Evolutionary conservation across 169 alveolate species (phyloP).

Genomic region (Babesia caballi): DNA sequence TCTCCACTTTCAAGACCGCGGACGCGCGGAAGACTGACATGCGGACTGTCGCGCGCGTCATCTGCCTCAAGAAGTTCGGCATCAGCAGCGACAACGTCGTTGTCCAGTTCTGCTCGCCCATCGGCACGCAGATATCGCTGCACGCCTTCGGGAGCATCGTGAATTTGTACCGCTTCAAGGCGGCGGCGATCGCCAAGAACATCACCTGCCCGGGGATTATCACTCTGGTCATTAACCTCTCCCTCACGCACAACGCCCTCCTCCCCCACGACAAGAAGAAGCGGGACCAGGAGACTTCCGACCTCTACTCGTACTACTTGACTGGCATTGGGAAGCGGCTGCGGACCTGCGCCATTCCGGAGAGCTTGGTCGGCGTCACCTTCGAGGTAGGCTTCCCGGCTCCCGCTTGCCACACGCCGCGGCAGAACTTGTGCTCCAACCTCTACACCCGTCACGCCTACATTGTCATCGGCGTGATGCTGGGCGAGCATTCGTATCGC

Average conservation of each 20-base stretch:
- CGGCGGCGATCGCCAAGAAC: slow-evolving; percentile 42
- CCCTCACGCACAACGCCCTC: slow-evolving; percentile 37
- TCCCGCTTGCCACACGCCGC: too few relatives aligned
- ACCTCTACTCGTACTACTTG: slow-evolving; percentile 37
- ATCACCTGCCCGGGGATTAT: slow-evolving; percentile 68
- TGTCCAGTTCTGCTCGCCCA: slow-evolving; percentile 51
- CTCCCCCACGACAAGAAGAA: neutral
- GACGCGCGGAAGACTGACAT: slow-evolving; percentile 46
- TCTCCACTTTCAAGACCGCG: slow-evolving; percentile 38
- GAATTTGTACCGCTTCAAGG: slow-evolving; percentile 33
- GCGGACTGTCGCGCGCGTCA: slow-evolving; percentile 52
- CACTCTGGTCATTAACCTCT: slow-evolving; percentile 49
- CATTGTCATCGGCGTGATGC: slow-evolving; percentile 42
- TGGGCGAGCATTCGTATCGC: neutral
- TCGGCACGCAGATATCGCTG: slow-evolving; percentile 34
- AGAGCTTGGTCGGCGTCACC: slow-evolving; percentile 9
- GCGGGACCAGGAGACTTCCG: neutral
- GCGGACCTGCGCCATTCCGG: slow-evolving; percentile 32
- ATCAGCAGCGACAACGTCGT: slow-evolving; percentile 36
- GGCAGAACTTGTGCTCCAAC: slow-evolving; percentile 38
- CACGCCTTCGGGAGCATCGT: slow-evolving; percentile 23
- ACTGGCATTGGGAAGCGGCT: slow-evolving; percentile 40
- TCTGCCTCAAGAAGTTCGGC: slow-evolving; percentile 52
- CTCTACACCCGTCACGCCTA: slow-evolving; percentile 23
- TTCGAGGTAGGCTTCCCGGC: slow-evolving; percentile 41